Evolutionary conservation across 768 basidiomycete species (phyloP), one percentile per base, ranked within the genome.

Genomic region (Pulveroboletus sp.): DNA sequence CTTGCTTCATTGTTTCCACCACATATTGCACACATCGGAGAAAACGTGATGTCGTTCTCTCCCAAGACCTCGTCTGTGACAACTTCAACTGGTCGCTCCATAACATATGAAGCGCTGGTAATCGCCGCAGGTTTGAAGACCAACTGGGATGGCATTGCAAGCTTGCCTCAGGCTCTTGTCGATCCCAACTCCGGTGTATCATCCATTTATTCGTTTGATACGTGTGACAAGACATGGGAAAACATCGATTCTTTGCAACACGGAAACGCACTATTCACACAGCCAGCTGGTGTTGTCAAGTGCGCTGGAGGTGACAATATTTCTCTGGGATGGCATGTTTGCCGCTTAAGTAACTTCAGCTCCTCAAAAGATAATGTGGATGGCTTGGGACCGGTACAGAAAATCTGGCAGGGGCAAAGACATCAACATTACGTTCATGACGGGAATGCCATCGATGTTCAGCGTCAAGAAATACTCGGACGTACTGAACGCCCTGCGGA

Each of bases 381-480:
- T 93, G 88, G 88, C 89, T 39, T 92, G 89, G 89, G 89, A 93
- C 63, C 74, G 83, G 41, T 91, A 78, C 65, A 75, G 77, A 49
- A 75, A 68, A 62, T 86, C 86, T 10, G 74, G 75, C 3, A 78
- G 86, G 17, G 64, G 71, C 14, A 73, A 77, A 42, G 74, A 78
- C 41, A 76, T 87, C 57, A 74, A 81, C 43, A 63, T 88, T 53
- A 80, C 89, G 50, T 95, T 95, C 65, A 86, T 86, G 67, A 90
- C 86, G 26, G 93, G 92, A 53, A 88, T 85, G 87, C 92, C 93
- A 16, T 79, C 86, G 37, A 98, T 99, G 94, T 98, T 99, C 72
- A 81, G 83, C 58, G 94, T 96, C 47, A 93, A 93, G 63, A 94
- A 98, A 68, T 99, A 98, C 71, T 86, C 90, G 4, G 87, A 94